Evolutionary conservation across 1,284 basidiomycete genomes (phyloP), one percentile per base, ranked within the genome.

Genomic region (Trichosporon ovoides): DNA sequence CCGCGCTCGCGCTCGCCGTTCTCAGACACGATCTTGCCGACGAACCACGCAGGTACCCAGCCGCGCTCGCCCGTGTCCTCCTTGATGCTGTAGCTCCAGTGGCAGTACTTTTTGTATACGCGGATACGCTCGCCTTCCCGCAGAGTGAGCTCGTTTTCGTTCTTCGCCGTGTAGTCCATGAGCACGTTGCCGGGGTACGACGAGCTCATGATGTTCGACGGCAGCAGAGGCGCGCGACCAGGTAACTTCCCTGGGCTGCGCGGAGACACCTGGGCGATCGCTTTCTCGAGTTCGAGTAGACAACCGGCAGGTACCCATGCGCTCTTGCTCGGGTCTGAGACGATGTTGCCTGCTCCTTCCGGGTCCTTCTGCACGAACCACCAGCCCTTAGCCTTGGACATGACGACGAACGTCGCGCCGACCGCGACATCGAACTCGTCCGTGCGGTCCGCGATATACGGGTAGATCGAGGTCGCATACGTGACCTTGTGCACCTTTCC

Each of bases 381-480:
- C 96, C 96, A 98, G 0, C 96, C 96, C 62, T 94, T 87, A 13
- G 92, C 88, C 63, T 95, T 87, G 58, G 89, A 91, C 55, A 96
- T 80, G 69, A 98, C 95, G 66, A 97, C 85, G 76, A 96, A 98
- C 0, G 90, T 91, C 70, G 93, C 88, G 35, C 88, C 88, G 35
- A 98, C 92, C 46, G 89, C 85, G 3, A 98, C 95, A 72, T 98
- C 92, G 75, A 98, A 98, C 75, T 99, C 96, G 75, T 98, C 95
- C 53, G 91, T 89, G 71, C 94, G 87, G 77, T 97, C 93, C 9
- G 93, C 92, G 83, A 91, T 89, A 78, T 97, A 97, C 52, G 80
- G 80, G 58, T 81, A 81, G 54, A 81, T 81, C 6, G 78, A 75
- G 16, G 80, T 75, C 13, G 78, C 79, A 66, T 80, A 81, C 13